phyloP scores from a whole-genome alignment of 176 grass and related monocot species.

The Oryza meridionalis region DNA sequence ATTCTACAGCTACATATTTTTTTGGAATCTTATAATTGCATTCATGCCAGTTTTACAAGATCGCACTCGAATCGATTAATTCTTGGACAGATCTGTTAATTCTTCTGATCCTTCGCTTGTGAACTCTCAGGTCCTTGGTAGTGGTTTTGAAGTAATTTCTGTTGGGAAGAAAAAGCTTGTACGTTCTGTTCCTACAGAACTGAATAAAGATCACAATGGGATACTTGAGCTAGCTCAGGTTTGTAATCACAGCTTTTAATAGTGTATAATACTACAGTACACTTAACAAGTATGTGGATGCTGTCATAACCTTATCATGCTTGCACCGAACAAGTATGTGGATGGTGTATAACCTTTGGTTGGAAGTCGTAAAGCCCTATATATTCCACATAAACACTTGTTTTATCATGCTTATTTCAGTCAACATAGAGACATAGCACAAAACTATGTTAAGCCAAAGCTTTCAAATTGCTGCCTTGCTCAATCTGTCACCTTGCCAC shows the following conservation, averaged over 20 bases:
- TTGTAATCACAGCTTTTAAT: conserved; percentile 26
- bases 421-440: background rate
- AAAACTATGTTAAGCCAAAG: background rate
- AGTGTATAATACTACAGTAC: background rate
- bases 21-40: conserved; percentile 13
- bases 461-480: background rate
- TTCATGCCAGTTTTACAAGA: background rate
- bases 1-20: background rate
- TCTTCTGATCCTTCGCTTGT: conserved; percentile 35
- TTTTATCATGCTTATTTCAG: conserved; percentile 1
- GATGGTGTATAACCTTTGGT: background rate
- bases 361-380: background rate
- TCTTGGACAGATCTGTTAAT: background rate
- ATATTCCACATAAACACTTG: background rate
- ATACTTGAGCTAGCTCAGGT: conserved; percentile 98
- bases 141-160: conserved; percentile 97
- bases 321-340: background rate
- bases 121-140: conserved; percentile 78
- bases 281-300: background rate
- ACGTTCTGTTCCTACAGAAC: conserved; percentile 87
- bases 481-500: conserved; percentile 2
- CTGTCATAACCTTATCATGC: background rate
- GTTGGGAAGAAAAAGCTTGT: conserved; percentile 90
- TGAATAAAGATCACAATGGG: conserved; percentile 98
- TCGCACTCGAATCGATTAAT: background rate